Evolutionary conservation across 768 basidiomycete genomes (phyloP), one percentile per base, ranked within the genome.

Genomic region (Auricularia heimuer): DNA sequence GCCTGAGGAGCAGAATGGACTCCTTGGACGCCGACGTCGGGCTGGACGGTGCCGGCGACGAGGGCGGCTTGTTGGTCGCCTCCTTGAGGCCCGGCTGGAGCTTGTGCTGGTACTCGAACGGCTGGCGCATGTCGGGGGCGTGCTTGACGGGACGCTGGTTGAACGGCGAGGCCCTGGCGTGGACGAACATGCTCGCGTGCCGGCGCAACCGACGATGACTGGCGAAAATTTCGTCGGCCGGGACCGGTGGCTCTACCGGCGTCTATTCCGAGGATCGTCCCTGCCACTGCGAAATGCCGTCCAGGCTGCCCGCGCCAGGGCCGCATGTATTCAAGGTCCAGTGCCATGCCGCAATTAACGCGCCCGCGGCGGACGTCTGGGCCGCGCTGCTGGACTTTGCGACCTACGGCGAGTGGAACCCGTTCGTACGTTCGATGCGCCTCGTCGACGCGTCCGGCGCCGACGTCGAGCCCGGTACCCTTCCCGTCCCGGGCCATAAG

Each of bases 351-450:
- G 68, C 78, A 3, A 89, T 90, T 62, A 81, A 88, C 69, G 87
- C 89, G 1, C 83, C 86, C 0, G 71, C 75, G 29, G 80, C 87
- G 8, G 77, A 78, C 67, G 85, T 88, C 1, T 90, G 88, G 88
- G 70, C 74, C 3, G 77, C 82, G 3, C 66, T 90, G 54, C 74
- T 81, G 63, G 85, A 88, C 71, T 89, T 89, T 74, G 71, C 75
- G 1, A 78, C 81, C 3, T 89, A 89, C 68, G 76, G 76, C 18
- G 77, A 85, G 74, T 90, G 88, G 88, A 85, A 71, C 61, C 79
- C 72, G 14, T 63, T 67, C 63, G 67, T 70, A 58, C 85, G 86
- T 61, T 76, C 76, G 62, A 81, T 84, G 70, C 75, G 74, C 63
- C 70, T 81, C 39, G 72, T 81, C 10, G 80, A 81, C 66, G 74